Evolutionary conservation across 495 filamentous ascomycete species (phyloP).

Genomic region (Delitschia confertaspora): DNA sequence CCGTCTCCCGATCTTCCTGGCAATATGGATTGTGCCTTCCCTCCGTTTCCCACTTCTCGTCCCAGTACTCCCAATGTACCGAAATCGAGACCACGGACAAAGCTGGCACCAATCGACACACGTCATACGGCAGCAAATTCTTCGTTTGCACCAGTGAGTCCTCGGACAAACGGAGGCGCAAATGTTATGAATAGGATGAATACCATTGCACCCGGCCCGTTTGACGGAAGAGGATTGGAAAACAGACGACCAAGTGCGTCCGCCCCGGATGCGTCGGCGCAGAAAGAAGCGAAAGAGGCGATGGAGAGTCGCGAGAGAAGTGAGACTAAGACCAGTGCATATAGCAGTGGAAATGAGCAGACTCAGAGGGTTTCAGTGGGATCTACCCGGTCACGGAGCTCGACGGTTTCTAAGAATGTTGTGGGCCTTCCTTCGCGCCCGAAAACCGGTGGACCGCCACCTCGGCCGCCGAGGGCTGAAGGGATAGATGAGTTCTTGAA

Average conservation of each 20-base stretch:
- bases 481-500: constrained; percentile 30
- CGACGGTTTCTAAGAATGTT: constrained; percentile 12
- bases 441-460: constrained; percentile 12
- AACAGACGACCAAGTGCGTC: constrained; percentile 18
- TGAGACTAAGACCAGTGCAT: constrained; percentile 17
- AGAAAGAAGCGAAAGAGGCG: constrained; percentile 31
- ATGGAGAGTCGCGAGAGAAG: constrained; percentile 35
- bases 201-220: constrained; percentile 57
- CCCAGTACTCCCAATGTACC: constrained; percentile 36
- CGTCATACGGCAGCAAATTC: constrained; percentile 35
- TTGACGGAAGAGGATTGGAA: constrained; percentile 40
- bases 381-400: constrained; percentile 19
- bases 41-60: constrained; percentile 49
- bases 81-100: constrained; percentile 30
- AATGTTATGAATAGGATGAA: constrained; percentile 53
- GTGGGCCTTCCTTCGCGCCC: constrained; percentile 12
- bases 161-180: constrained; percentile 33
- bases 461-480: constrained; percentile 25
- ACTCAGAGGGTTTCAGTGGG: constrained; percentile 22
- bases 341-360: constrained; percentile 22
- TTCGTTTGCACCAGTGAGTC: constrained; percentile 43
- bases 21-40: constrained; percentile 54
- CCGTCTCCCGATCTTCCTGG: constrained; percentile 34
- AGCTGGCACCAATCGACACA: constrained; percentile 31
- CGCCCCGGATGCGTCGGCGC: constrained; percentile 5